phyloP scores from a whole-genome alignment of 371 early-diverging fungal genomes.

The Mortierella sp. region DNA sequence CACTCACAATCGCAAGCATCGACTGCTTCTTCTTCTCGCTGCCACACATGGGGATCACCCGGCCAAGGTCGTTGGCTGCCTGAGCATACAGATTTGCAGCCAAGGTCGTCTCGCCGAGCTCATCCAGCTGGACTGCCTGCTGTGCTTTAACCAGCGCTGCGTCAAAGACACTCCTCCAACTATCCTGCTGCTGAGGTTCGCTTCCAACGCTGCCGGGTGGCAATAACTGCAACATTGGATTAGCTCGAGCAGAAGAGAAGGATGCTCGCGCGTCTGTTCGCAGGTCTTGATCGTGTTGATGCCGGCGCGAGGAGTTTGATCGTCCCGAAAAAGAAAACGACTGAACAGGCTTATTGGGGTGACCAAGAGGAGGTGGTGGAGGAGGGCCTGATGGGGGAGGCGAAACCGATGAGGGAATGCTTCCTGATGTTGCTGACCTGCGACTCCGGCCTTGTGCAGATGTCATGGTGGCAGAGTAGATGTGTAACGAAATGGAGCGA shows the following conservation, averaged over 20 bases:
- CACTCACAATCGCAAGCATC: constrained; percentile 53
- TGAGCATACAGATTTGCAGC: constrained; percentile 53
- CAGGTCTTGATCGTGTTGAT: constrained; percentile 7
- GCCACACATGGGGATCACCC: constrained; percentile 52
- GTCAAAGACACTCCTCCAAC: constrained; percentile 51
- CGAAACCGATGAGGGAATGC: not conserved
- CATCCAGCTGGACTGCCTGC: constrained; percentile 53
- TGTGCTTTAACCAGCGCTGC: constrained; percentile 54
- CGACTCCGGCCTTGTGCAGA: constrained; percentile 17
- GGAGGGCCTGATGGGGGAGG: constrained; percentile 7
- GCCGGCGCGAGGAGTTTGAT: not conserved
- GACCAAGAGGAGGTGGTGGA: constrained; percentile 22
- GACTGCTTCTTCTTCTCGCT: constrained; percentile 56
- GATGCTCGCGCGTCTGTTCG: constrained; percentile 1
- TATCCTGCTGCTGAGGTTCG: not conserved
- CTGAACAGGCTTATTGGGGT: constrained; percentile 19
- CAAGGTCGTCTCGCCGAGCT: constrained; percentile 41
- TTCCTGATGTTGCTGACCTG: constrained; percentile 11
- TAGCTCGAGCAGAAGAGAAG: constrained; percentile 16
- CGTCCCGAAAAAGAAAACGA: constrained; percentile 4
- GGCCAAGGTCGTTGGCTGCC: constrained; percentile 52
- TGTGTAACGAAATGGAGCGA: not conserved
- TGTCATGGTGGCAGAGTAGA: constrained; percentile 12
- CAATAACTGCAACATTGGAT: not conserved
- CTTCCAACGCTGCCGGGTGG: not conserved